A percentile compares a stretch with the other conserved stretches of the same genome.
Conservation (phyloP, 805 yeast genomes). For the Zygoascus flipseniorum region DNA sequence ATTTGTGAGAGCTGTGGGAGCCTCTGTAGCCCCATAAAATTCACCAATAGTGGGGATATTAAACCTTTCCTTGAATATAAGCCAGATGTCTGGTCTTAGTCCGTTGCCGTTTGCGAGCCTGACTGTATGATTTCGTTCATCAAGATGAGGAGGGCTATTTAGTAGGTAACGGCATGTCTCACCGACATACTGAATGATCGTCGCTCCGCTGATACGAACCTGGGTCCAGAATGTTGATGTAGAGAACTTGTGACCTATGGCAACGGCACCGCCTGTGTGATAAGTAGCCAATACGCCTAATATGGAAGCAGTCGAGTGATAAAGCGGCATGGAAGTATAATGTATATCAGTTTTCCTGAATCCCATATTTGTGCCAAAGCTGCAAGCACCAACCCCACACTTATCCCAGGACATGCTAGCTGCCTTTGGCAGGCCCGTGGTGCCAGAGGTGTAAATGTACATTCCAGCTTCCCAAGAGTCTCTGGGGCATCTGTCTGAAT, state of each 20-base stretch:
- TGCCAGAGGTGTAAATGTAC: conserved; percentile 85
- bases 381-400: conserved; percentile 56
- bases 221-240: conserved; percentile 86
- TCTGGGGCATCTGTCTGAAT: conserved; percentile 44
- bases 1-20: conserved; percentile 80
- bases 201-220: conserved; percentile 58
- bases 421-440: conserved; percentile 90
- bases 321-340: conserved; percentile 90
- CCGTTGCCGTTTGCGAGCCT: conserved; percentile 86
- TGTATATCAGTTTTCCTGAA: conserved; percentile 48
- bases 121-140: conserved; percentile 52
- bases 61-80: conserved; percentile 66
- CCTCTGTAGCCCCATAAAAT: conserved; percentile 89
- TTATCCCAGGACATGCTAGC: conserved; percentile 92
- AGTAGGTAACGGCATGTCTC: conserved; percentile 85
- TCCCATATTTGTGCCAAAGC: conserved; percentile 64
- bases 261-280: conserved; percentile 62
- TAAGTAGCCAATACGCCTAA: conserved; percentile 72
- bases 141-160: conserved; percentile 53
- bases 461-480: conserved; percentile 58
- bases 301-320: conserved; percentile 90
- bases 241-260: conserved; percentile 74
- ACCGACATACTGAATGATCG: conserved; percentile 88
- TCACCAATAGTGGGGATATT: conserved; percentile 72
- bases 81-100: conserved; percentile 82